Base-by-base conservation (phyloP, 805 yeast genomes). In the Brettanomyces bruxellensis region DNA sequence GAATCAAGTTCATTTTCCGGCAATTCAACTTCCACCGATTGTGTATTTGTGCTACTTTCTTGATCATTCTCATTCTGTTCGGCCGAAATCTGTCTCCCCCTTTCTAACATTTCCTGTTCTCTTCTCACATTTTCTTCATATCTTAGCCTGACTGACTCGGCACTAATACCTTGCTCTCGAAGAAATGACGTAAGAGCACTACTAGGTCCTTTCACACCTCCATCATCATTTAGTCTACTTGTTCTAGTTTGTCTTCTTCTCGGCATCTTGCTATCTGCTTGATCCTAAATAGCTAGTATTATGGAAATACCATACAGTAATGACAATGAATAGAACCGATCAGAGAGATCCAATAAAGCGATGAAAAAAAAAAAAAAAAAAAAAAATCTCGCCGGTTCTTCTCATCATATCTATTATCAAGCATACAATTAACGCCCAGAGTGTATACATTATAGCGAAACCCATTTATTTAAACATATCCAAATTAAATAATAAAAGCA, bases 171-270 rank as follows among this genome's bases (percentile, higher is more conserved):
- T 63, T 89, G 95, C 47, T 84, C 87, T 43, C 89, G 71, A 49
- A 90, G 71, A 57, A 90, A 90, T 63, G 86, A 93, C 0, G 96
- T 90, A 53, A 90, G 69, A 0, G 97, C 97, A 54, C 95, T 83
- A 67, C 86, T 87, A 40, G 95, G 86, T 5, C 83, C 86, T 40
- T 61, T 52, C 5, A 66, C 66, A 28, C 55, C 60, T 36, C 35
- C 47, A 12, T 50, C 53, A 7, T 43, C 50, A 7, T 41, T 49
- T 4, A 34, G 41, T 2, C 40, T 24, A 13, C 41, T 47, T 6
- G 43, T 25, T n/a, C 47, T 34, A 38, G 56, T 53, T 25, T 49
- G 47, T 41, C 61, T 47, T 48, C 64, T 52, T 41, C 58, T 49
- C 0, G 62, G 43, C 65, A 61, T 61, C 8, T 12, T 36, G 23